Evolutionary conservation across 2,329 filamentous ascomycete species (phyloP).

Genomic region (Talaromyces sp.): DNA sequence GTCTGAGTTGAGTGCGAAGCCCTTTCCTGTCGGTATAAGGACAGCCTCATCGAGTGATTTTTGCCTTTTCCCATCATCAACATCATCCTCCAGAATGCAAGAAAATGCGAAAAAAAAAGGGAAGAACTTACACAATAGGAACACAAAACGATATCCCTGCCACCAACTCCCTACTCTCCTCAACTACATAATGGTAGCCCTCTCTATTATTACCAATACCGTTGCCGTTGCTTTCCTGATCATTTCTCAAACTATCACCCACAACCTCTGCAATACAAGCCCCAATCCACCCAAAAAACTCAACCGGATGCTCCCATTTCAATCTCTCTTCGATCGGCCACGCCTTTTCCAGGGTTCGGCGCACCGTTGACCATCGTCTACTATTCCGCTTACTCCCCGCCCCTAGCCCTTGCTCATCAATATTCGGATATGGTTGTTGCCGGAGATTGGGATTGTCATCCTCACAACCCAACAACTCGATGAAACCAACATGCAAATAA

Average conservation of each 20-base stretch:
- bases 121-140: slow-evolving; percentile 37
- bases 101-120: background rate
- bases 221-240: slow-evolving; percentile 19
- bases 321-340: slow-evolving; percentile 73
- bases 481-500: slow-evolving; percentile 52
- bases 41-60: slow-evolving; percentile 49
- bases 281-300: slow-evolving; percentile 73
- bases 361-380: slow-evolving; percentile 47
- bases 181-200: background rate
- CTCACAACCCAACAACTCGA: slow-evolving; percentile 44
- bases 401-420: background rate
- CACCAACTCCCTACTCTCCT: slow-evolving; percentile 31
- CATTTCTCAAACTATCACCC: slow-evolving; percentile 41
- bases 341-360: slow-evolving; percentile 62
- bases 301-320: slow-evolving; percentile 66
- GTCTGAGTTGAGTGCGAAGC: slow-evolving; percentile 41
- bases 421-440: background rate
- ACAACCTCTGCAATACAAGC: slow-evolving; percentile 69
- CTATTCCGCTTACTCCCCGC: background rate
- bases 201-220: background rate
- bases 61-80: slow-evolving; percentile 34
- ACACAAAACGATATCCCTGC: slow-evolving; percentile 45
- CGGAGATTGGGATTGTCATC: slow-evolving; percentile 19
- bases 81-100: background rate
- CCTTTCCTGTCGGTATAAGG: slow-evolving; percentile 52